Conservation (phyloP, 495 filamentous ascomycete species). For the Xylaria sp. region DNA sequence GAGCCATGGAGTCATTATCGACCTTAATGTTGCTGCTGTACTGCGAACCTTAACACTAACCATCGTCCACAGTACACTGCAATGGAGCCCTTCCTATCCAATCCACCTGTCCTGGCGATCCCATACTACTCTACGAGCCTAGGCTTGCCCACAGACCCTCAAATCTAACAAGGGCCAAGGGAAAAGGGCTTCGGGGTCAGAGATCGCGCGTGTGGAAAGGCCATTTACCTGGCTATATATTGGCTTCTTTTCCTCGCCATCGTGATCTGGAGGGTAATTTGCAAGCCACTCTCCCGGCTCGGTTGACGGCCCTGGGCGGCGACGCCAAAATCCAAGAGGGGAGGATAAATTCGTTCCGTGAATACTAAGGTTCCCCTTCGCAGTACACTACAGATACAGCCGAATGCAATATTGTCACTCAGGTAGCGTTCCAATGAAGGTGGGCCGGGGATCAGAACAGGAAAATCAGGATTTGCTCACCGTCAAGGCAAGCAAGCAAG, state of each 20-base stretch:
- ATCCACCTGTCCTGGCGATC: background rate
- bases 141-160: background rate
- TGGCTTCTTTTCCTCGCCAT: background rate
- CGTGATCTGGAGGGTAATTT: background rate
- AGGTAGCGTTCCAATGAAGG: constrained; percentile 9
- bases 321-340: constrained; percentile 9
- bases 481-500: background rate
- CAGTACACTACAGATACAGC: constrained; percentile 9
- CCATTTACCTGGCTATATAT: background rate
- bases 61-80: background rate
- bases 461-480: constrained; percentile 14
- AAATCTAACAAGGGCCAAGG: background rate
- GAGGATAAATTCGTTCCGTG: constrained; percentile 16
- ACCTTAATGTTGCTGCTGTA: constrained; percentile 6
- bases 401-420: constrained; percentile 8
- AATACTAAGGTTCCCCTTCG: background rate
- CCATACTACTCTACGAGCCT: background rate
- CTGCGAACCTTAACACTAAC: background rate
- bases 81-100: background rate
- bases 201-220: background rate
- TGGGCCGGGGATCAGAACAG: background rate
- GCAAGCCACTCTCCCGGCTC: constrained; percentile 6
- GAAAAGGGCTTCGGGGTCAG: background rate
- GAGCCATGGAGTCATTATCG: background rate
- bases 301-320: constrained; percentile 18